phyloP scores from a whole-genome alignment of 805 yeast species.

The Martiniozyma abietophila region DNA sequence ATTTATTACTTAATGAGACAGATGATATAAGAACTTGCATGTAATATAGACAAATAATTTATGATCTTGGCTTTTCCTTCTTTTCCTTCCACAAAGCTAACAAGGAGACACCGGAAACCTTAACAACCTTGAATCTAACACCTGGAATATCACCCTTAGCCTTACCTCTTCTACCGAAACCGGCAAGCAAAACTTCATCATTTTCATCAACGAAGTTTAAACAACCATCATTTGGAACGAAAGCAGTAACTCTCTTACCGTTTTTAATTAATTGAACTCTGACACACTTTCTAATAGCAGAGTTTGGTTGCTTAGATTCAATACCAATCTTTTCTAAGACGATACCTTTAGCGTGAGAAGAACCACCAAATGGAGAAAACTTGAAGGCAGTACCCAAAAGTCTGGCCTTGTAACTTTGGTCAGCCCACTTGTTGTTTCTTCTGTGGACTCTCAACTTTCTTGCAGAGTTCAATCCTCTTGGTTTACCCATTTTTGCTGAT shows the following conservation, averaged over 20 bases:
- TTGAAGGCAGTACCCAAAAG: conserved; percentile 99
- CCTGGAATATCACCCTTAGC: conserved; percentile 99
- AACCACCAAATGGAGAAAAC: conserved; percentile 99
- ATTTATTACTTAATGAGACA: conserved; percentile 4
- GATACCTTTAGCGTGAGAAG: conserved; percentile 99
- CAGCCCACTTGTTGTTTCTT: conserved; percentile 99
- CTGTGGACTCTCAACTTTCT: conserved; percentile 99
- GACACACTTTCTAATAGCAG: conserved; percentile 99
- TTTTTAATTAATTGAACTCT: conserved; percentile 99
- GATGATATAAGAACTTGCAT: background rate
- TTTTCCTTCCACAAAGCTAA: conserved; percentile 99
- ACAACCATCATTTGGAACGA: conserved; percentile 99
- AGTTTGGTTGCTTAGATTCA: conserved; percentile 99
- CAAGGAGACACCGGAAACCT: conserved; percentile 99
- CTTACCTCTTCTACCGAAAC: conserved; percentile 99
- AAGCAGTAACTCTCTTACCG: conserved; percentile 99
- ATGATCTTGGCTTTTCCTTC: conserved; percentile 99
- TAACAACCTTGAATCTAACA: conserved; percentile 99
- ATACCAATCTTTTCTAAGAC: conserved; percentile 99
- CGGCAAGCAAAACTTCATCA: conserved; percentile 99
- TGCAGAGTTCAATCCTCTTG: conserved; percentile 99
- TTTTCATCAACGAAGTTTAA: conserved; percentile 99
- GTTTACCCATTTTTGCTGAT: conserved; percentile 58
- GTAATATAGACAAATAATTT: conserved; percentile 25
- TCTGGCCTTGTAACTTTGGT: conserved; percentile 95